A percentile compares a stretch with the other conserved stretches of the same genome.
Evolutionary conservation across 768 basidiomycete genomes (phyloP).

Genomic region (Sutorius australiensis): DNA sequence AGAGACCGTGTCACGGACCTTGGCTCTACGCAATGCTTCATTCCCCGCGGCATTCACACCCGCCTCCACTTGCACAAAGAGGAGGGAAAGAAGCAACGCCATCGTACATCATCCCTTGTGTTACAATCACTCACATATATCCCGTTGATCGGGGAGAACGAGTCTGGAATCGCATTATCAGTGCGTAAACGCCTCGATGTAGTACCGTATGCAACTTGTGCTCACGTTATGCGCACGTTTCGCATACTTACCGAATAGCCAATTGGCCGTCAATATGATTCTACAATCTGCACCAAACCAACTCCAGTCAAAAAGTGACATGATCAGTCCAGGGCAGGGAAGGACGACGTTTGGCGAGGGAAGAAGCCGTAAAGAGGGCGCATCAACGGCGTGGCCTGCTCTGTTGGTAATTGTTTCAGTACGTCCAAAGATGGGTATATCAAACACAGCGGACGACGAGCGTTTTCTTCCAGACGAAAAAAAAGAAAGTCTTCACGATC

Average conservation of each 20-base stretch:
- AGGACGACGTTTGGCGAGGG: conserved; percentile 11
- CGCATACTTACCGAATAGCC: conserved; percentile 8
- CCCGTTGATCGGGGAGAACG: conserved; percentile 20
- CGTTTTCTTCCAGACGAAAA: background rate
- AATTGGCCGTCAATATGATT: conserved; percentile 11
- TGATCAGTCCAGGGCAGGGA: conserved; percentile 10
- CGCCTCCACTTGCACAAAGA: conserved; percentile 6
- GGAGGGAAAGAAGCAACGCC: conserved; percentile 11
- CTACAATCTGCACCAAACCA: conserved; percentile 9
- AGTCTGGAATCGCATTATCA: conserved; percentile 7
- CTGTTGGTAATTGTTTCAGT: conserved; percentile 11
- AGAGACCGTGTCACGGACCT: conserved; percentile 23
- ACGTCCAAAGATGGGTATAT: conserved; percentile 20
- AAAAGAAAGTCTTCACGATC: conserved; percentile 3
- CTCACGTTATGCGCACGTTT: conserved; percentile 14
- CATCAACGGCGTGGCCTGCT: conserved; percentile 32
- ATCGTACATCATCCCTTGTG: conserved; percentile 4
- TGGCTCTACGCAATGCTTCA: conserved; percentile 16
- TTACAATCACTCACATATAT: conserved; percentile 5
- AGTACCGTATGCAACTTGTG: background rate
- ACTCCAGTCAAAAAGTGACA: conserved; percentile 19
- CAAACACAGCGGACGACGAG: conserved; percentile 4
- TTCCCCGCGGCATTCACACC: conserved; percentile 33
- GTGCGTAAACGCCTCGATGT: conserved; percentile 6
- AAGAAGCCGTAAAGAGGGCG: conserved; percentile 30